A percentile compares a stretch with the other conserved stretches of the same genome.
These are phyloP conservation scores for Alternaria gaisen DNA, from an alignment of 2,329 filamentous ascomycete genomes.

Conservation along the genomic window DNA sequence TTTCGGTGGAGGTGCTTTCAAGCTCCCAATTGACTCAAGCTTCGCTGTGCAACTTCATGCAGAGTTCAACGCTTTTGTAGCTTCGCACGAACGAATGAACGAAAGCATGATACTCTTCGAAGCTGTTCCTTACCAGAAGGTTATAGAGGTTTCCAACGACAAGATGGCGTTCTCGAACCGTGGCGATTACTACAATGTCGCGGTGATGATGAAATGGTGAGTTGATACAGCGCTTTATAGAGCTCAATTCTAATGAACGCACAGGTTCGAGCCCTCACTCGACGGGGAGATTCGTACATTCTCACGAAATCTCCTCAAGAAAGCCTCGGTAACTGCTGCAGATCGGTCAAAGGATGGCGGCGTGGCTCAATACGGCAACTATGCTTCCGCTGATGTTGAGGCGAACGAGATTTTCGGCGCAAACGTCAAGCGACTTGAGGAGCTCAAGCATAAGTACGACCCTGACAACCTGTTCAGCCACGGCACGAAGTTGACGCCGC, in stretches of 20 bases:
- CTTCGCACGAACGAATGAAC: conserved; percentile 29
- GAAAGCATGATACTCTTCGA: conserved; percentile 45
- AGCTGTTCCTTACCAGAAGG: conserved; percentile 38
- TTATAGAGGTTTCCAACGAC: conserved; percentile 34
- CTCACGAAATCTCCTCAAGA: conserved; percentile 36
- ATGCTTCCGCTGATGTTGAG: conserved; percentile 37
- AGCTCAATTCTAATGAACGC: background rate
- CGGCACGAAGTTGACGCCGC: conserved; percentile 35
- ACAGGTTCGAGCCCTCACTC: conserved; percentile 37
- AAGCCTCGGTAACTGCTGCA: conserved; percentile 30
- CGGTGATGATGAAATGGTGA: conserved; percentile 44
- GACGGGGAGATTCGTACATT: conserved; percentile 39
- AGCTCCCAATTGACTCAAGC: conserved; percentile 37
- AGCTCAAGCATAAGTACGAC: conserved; percentile 49
- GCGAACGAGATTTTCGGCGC: conserved; percentile 43
- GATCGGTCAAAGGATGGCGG: conserved; percentile 33
- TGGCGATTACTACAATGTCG: conserved; percentile 47
- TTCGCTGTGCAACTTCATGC: conserved; percentile 38
- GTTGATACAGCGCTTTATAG: background rate
- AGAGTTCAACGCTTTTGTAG: conserved; percentile 40
- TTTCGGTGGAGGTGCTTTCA: conserved; percentile 50
- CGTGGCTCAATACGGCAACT: conserved; percentile 47
- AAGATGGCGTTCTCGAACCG: conserved; percentile 41
- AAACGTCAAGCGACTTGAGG: conserved; percentile 43
- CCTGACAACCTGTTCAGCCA: conserved; percentile 45